Percentiles rank a stretch among this genome's conserved stretches.
phyloP scores from a whole-genome alignment of 495 filamentous ascomycete genomes.

The Lophium mytilinum region DNA sequence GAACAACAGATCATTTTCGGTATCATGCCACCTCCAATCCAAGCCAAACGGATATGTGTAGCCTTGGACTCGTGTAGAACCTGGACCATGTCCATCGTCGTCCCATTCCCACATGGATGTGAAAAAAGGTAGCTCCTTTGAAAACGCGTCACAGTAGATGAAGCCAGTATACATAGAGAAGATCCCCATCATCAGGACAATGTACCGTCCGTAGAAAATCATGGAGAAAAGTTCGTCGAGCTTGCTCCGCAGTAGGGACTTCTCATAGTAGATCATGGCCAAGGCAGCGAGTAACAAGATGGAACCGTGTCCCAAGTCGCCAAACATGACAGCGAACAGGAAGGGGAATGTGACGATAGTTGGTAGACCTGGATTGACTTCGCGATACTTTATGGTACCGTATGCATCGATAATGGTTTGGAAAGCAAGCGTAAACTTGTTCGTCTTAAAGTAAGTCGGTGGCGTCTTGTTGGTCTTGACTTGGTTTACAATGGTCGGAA shows the following conservation, averaged over 20 bases:
- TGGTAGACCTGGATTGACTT: conserved; percentile 92
- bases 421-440: conserved; percentile 96
- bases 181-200: conserved; percentile 94
- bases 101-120: conserved; percentile 85
- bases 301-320: conserved; percentile 85
- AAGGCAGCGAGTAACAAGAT: conserved; percentile 73
- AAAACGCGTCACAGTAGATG: conserved; percentile 98
- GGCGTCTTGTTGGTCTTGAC: conserved; percentile 94
- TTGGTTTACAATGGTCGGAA: conserved; percentile 95
- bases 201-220: conserved; percentile 97
- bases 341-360: conserved; percentile 97
- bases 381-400: conserved; percentile 90
- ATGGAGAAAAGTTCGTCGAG: conserved; percentile 92
- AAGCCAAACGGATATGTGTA: conserved; percentile 93
- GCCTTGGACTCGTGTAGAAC: conserved; percentile 53
- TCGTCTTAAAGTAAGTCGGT: conserved; percentile 91
- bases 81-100: conserved; percentile 47
- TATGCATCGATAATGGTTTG: conserved; percentile 99
- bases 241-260: conserved; percentile 71
- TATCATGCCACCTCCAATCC: conserved; percentile 94
- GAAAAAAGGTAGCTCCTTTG: conserved; percentile 80
- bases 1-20: conserved; percentile 90
- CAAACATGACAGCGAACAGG: conserved; percentile 98
- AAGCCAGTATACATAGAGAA: conserved; percentile 96
- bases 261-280: conserved; percentile 95